These are phyloP conservation scores for Penicillium sp. DNA, from an alignment of 2,329 filamentous ascomycete genomes.

Conservation along the genomic window DNA sequence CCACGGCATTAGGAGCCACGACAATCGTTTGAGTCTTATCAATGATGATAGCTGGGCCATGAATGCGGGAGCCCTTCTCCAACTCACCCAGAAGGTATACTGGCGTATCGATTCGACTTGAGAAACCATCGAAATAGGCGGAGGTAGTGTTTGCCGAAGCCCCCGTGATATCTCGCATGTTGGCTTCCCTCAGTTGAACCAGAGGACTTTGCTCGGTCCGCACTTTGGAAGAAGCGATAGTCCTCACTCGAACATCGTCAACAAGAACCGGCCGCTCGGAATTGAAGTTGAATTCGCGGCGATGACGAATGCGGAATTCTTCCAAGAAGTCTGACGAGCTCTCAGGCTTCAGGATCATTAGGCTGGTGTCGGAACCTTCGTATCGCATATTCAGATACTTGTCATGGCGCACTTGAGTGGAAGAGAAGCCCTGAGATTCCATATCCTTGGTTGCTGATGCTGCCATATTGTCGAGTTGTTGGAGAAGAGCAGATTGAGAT, in stretches of 20 bases:
- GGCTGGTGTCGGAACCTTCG: slow-evolving; percentile 51
- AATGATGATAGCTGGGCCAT: slow-evolving; percentile 78
- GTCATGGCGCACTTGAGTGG: slow-evolving; percentile 43
- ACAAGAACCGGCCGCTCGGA: slow-evolving; percentile 81
- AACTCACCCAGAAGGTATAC: slow-evolving; percentile 39
- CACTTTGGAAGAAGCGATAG: slow-evolving; percentile 66
- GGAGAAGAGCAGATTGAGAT: slow-evolving; percentile 51
- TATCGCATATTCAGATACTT: slow-evolving; percentile 52
- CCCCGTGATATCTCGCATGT: slow-evolving; percentile 55
- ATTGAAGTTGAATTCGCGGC: slow-evolving; percentile 90
- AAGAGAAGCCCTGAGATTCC: slow-evolving; percentile 45
- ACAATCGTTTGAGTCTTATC: slow-evolving; percentile 78
- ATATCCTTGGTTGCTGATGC: slow-evolving; percentile 53
- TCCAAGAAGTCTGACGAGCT: slow-evolving; percentile 80
- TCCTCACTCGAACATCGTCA: slow-evolving; percentile 83
- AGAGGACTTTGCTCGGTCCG: slow-evolving; percentile 65
- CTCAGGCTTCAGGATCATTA: slow-evolving; percentile 59
- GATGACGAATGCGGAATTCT: slow-evolving; percentile 81
- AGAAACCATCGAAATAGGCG: slow-evolving; percentile 40
- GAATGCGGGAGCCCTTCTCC: slow-evolving; percentile 33
- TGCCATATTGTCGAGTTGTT: slow-evolving; percentile 74
- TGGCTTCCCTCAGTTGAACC: slow-evolving; percentile 61
- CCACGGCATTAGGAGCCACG: slow-evolving; percentile 73
- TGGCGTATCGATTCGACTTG: slow-evolving; percentile 34
- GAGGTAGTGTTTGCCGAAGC: slow-evolving; percentile 53